Evolutionary conservation across 495 filamentous ascomycete species (phyloP).

Genomic region (Clohesyomyces aquaticus): DNA sequence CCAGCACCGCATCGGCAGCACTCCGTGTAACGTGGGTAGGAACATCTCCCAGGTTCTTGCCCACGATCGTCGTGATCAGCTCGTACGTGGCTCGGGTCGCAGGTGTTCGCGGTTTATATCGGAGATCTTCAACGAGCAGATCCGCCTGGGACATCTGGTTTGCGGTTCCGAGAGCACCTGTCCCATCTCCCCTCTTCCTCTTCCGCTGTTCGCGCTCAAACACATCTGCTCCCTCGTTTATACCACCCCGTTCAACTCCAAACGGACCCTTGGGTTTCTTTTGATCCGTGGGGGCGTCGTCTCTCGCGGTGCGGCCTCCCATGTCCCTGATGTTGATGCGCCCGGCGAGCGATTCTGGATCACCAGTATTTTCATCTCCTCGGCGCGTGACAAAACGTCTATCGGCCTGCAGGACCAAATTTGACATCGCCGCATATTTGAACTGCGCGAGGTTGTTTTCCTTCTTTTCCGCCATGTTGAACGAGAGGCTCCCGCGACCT

Average conservation of each 20-base stretch:
- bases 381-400: slow-evolving; percentile 89
- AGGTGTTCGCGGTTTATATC: slow-evolving; percentile 87
- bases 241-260: slow-evolving; percentile 73
- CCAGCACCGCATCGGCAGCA: slow-evolving; percentile 90
- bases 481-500: slow-evolving; percentile 9
- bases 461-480: slow-evolving; percentile 76
- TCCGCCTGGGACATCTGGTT: slow-evolving; percentile 86
- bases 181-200: slow-evolving; percentile 73
- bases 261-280: slow-evolving; percentile 67
- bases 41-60: slow-evolving; percentile 87
- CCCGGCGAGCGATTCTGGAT: slow-evolving; percentile 95
- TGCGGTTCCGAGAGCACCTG: slow-evolving; percentile 70
- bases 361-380: slow-evolving; percentile 93
- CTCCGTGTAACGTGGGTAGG: slow-evolving; percentile 89
- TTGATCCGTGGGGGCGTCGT: slow-evolving; percentile 78
- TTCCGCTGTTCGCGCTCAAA: slow-evolving; percentile 86
- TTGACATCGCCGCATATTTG: slow-evolving; percentile 99
- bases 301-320: slow-evolving; percentile 80
- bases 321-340: slow-evolving; percentile 92
- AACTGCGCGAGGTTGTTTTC: slow-evolving; percentile 86
- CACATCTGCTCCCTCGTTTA: slow-evolving; percentile 85
- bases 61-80: slow-evolving; percentile 88
- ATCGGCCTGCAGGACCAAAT: slow-evolving; percentile 99
- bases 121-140: slow-evolving; percentile 79
- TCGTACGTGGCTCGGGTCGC: slow-evolving; percentile 96